Conservation (phyloP, 1,284 basidiomycete species). For the Golubevia sp. region DNA sequence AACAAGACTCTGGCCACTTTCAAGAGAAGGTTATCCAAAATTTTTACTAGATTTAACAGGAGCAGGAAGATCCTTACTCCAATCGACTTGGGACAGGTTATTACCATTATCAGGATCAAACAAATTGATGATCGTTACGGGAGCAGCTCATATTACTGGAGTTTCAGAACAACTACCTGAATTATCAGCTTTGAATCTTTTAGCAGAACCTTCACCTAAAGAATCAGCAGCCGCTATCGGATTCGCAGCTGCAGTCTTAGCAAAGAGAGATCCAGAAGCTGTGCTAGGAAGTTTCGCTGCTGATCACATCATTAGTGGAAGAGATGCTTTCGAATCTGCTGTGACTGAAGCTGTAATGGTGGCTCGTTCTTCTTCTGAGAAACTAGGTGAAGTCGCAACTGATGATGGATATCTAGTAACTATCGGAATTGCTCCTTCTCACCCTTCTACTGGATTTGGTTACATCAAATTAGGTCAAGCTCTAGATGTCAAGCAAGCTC, state of each 20-base stretch:
- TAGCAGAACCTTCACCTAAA: constrained; percentile 55
- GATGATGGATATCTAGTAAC: constrained; percentile 51
- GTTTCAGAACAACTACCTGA: constrained; percentile 47
- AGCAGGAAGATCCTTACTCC: constrained; percentile 43
- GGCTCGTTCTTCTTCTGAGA: constrained; percentile 21
- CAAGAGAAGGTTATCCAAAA: constrained; percentile 52
- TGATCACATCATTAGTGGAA: constrained; percentile 58
- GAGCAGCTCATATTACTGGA: constrained; percentile 39
- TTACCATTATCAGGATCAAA: constrained; percentile 41
- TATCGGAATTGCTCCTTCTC: constrained; percentile 59
- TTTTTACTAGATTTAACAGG: constrained; percentile 57
- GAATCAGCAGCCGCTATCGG: constrained; percentile 59
- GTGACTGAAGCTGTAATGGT: constrained; percentile 57
- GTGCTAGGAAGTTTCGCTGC: constrained; percentile 59
- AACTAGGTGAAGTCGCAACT: too few relatives aligned
- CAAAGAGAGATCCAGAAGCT: constrained; percentile 50
- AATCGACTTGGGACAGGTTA: constrained; percentile 54
- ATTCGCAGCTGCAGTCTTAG: constrained; percentile 53
- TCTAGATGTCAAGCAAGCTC: constrained; percentile 25
- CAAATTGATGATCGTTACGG: constrained; percentile 53
- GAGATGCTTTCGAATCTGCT: constrained; percentile 56
- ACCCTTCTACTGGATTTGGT: constrained; percentile 59
- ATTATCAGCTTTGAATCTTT: constrained; percentile 33
- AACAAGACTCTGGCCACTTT: constrained; percentile 56
- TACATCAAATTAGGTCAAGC: constrained; percentile 59